Base-by-base conservation (phyloP, 2,329 filamentous ascomycete species). In the Colletotrichum orbiculare region DNA sequence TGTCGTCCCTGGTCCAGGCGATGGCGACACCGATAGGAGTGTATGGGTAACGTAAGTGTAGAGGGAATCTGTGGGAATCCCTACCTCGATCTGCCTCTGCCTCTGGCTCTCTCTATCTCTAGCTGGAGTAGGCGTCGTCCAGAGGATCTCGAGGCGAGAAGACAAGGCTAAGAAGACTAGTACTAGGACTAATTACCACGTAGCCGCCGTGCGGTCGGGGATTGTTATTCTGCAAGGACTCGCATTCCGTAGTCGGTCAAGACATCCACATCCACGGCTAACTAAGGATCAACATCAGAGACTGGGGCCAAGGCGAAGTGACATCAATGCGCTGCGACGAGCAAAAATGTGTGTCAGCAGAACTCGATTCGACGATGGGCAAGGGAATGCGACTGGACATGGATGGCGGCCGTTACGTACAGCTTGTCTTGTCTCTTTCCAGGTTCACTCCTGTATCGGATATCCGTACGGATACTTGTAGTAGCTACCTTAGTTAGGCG, bases 251-350 rank as follows among this genome's bases (percentile, higher is more conserved):
- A 34, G 15, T 60, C 35, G 50, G 25, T 34, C 43, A 45, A 15
- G 58, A 38, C 25, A 25, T 25, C 25, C 25, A 25, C 25, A 25
- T 4, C 25, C 25, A 25, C 25, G 25, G 25, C 25, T 25, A 25
- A 25, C 25, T 25, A 25, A 25, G 25, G 25, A 25, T 25, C 25
- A 25, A 5, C 25, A 25, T 25, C 25, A 25, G 25, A 25, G 25
- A 25, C 25, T 4, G 25, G 25, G 25, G 25, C 25, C 25, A 25
- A 25, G 52, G n/a, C 39, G 8, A 46, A 53, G 33, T 61, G 57
- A 56, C 63, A 66, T 66, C 63, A 66, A 62, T 57, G 63, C 63
- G 58, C n/a, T 48, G 47, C 38, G 17, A 42, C 35, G 58, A 46
- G 33, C 58, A 35, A 56, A 38, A 45, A 62, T 43, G 42, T 66